phyloP scores from a whole-genome alignment of 140 eudicot genomes.

The Flaveria floridana region DNA sequence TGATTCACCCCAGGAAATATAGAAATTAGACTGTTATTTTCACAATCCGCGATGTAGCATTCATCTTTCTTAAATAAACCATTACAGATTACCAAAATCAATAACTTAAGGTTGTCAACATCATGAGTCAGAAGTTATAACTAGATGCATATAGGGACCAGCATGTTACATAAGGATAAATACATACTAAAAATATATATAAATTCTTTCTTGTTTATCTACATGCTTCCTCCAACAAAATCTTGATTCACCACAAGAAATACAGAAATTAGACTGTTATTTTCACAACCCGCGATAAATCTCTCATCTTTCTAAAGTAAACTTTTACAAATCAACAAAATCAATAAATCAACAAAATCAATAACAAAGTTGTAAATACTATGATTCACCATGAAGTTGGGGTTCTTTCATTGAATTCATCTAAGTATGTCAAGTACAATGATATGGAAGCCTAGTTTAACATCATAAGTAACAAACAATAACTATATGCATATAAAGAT shows the following conservation, averaged over 20 bases:
- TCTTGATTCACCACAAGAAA: conserved; percentile 24
- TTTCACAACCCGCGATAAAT: conserved; percentile 8
- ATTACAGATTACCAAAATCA: not conserved
- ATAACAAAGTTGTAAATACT: not conserved
- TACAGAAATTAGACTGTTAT: conserved; percentile 4
- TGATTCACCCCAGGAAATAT: conserved; percentile 13
- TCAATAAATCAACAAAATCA: not conserved
- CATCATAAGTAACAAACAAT: not conserved
- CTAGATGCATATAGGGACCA: not conserved
- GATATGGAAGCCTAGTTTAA: conserved; percentile 1
- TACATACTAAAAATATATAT: too few species aligned
- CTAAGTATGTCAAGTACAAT: not conserved
- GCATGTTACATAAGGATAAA: not conserved
- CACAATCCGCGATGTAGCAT: conserved; percentile 1
- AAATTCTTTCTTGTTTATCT: conserved; percentile 22
- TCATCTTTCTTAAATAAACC: conserved; percentile 14
- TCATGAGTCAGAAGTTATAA: conserved; percentile 7
- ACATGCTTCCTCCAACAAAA: conserved; percentile 32
- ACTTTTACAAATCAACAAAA: not conserved
- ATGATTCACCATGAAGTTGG: conserved; percentile 26
- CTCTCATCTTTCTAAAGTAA: conserved; percentile 16
- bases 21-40: conserved; percentile 7
- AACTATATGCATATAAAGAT: not conserved
- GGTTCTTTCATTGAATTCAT: not conserved
- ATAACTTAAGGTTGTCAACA: conserved; percentile 7